Evolutionary conservation across 2,329 filamentous ascomycete genomes (phyloP).

Genomic region (Fusarium nurragi): DNA sequence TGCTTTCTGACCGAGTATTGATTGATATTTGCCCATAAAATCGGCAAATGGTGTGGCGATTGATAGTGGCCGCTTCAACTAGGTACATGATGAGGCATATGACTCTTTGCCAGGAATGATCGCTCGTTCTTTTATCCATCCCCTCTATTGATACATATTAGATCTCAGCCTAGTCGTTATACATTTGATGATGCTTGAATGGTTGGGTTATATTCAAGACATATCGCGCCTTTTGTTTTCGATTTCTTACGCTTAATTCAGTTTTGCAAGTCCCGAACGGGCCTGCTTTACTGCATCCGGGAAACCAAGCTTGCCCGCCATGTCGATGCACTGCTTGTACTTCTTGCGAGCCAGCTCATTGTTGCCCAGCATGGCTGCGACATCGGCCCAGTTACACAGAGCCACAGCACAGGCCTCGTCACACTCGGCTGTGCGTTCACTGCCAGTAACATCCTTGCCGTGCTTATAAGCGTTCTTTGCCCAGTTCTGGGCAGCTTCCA

Average conservation of each 20-base stretch:
- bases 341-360: constrained; percentile 69
- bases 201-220: background rate
- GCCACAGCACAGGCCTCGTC: constrained; percentile 84
- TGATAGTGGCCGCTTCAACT: background rate
- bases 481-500: constrained; percentile 80
- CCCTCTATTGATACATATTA: constrained; percentile 23
- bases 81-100: background rate
- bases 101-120: background rate
- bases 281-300: constrained; percentile 62
- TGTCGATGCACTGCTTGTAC: constrained; percentile 73
- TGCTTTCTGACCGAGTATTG: background rate
- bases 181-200: background rate
- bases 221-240: background rate
- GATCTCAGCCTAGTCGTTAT: constrained; percentile 1
- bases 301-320: constrained; percentile 66
- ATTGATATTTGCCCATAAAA: background rate
- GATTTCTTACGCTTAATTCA: constrained; percentile 34
- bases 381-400: constrained; percentile 86
- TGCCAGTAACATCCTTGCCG: constrained; percentile 70
- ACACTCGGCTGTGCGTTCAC: constrained; percentile 78
- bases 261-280: constrained; percentile 57
- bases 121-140: background rate
- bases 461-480: constrained; percentile 78
- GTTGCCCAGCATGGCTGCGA: constrained; percentile 79
- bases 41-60: background rate